phyloP scores from a whole-genome alignment of 2,329 filamentous ascomycete species.

The Aspergillus candidus region DNA sequence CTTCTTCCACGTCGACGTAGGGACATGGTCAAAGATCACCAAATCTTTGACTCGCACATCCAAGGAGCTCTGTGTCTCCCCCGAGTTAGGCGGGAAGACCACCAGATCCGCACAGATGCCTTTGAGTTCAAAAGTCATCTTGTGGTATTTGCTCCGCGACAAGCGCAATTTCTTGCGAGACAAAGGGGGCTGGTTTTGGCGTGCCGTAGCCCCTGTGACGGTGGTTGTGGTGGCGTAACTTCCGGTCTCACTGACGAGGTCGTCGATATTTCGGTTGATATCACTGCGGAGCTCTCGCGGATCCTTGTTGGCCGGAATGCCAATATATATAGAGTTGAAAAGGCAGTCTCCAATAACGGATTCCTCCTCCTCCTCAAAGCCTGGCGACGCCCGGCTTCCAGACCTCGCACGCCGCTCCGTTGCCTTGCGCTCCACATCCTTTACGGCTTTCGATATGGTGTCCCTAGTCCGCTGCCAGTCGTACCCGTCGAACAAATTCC shows the following conservation, averaged over 20 bases:
- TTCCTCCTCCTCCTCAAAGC: slow-evolving; percentile 63
- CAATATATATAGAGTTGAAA: slow-evolving; percentile 98
- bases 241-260: slow-evolving; percentile 80
- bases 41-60: slow-evolving; percentile 77
- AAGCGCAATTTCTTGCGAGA: slow-evolving; percentile 62
- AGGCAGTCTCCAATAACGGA: slow-evolving; percentile 88
- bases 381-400: slow-evolving; percentile 51
- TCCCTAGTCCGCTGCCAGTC: slow-evolving; percentile 89
- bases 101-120: slow-evolving; percentile 78
- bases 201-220: slow-evolving; percentile 34
- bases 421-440: slow-evolving; percentile 77
- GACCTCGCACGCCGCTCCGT: slow-evolving; percentile 62
- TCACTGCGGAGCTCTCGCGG: slow-evolving; percentile 72
- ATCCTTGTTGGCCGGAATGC: slow-evolving; percentile 78
- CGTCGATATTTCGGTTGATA: slow-evolving; percentile 84
- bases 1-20: slow-evolving; percentile 96
- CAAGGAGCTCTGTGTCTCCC: slow-evolving; percentile 80
- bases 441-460: slow-evolving; percentile 78
- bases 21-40: slow-evolving; percentile 89
- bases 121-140: slow-evolving; percentile 89
- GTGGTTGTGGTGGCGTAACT: slow-evolving; percentile 73
- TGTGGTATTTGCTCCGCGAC: slow-evolving; percentile 80
- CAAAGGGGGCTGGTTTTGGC: slow-evolving; percentile 28
- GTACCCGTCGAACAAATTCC: slow-evolving; percentile 97
- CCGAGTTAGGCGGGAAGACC: slow-evolving; percentile 66